Percentiles rank a stretch among this genome's conserved stretches.
These are phyloP conservation scores for Apiotrichum porosum DNA, from an alignment of 1,284 basidiomycete genomes.

Conservation along the genomic window DNA sequence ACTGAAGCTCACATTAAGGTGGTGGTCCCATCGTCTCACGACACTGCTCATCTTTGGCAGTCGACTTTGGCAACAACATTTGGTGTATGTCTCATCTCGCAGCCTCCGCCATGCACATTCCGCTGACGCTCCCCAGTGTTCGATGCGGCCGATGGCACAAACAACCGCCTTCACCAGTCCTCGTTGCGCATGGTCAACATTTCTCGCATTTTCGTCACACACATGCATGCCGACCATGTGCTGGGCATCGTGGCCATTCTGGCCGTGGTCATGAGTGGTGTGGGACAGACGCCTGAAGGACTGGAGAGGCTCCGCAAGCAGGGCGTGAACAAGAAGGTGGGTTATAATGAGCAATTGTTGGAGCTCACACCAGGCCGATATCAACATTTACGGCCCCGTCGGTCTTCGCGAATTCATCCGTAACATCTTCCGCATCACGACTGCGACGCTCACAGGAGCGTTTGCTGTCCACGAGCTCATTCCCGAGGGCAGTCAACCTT, in stretches of 20 bases:
- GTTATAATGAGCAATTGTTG: conserved; percentile 9
- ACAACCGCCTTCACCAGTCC: conserved; percentile 68
- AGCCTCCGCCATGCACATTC: too few species aligned
- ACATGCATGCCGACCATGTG: conserved; percentile 83
- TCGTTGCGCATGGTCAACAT: conserved; percentile 58
- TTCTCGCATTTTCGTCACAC: conserved; percentile 76
- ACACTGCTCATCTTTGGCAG: conserved; percentile 47
- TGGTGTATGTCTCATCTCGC: conserved; percentile 38
- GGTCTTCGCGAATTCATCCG: conserved; percentile 77
- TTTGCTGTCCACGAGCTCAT: conserved; percentile 82
- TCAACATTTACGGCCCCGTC: conserved; percentile 78
- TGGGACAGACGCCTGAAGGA: conserved; percentile 43
- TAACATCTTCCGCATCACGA: conserved; percentile 64
- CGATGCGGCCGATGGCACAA: conserved; percentile 83
- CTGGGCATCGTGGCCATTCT: conserved; percentile 74
- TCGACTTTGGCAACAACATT: conserved; percentile 46
- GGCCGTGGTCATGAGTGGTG: conserved; percentile 57
- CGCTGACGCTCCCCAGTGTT: conserved; percentile 57
- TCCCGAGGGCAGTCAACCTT: conserved; percentile 52
- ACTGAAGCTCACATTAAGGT: conserved; percentile 27
- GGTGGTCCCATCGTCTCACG: conserved; percentile 45
- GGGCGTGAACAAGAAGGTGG: conserved; percentile 37
- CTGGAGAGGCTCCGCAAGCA: conserved; percentile 27
- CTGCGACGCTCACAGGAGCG: conserved; percentile 59
- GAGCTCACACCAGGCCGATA: conserved; percentile 48